Base-by-base conservation (phyloP, 164 flowering plant species). In the Nelumbo lutea region DNA sequence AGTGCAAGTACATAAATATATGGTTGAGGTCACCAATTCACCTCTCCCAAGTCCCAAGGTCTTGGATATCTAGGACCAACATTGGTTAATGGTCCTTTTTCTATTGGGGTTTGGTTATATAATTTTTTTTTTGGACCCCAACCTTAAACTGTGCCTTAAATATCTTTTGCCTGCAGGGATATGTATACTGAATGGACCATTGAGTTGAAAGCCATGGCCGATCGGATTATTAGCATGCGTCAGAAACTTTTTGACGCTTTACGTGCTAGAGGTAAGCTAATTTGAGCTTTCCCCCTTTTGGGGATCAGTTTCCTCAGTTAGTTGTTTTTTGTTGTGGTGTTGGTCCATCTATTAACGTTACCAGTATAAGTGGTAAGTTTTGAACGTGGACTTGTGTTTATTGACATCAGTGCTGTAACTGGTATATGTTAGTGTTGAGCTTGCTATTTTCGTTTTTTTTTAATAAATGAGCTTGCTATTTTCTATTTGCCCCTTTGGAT, bases 181-280 rank as follows among this genome's bases (percentile, higher is more conserved):
- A 55, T 93, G 88, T 93, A 64, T 77, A 79, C 86, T 65, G 96
- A 91, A 71, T 96, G 99, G 99, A 93, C 96, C 27, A 27, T 91
- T 68, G 99, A 96, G 78, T 77, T 93, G 88, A 96, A 96, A 80
- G 95, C 87, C 64, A 96, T 96, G 99, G 97, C 98, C 67, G 99
- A 93, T 64, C 89, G 98, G 50, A 96, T 96, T 45, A 93, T 93
- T 69, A 89, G 86, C 81, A 93, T 96, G 97, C 90, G 98, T 13
- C 82, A 83, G 68, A 76, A 84, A 65, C 88, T 96, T 3, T 96
- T 81, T 79, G 96, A 90, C 70, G 95, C 98, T 65, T 71, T 96
- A 67, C 79, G 76, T 41, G 82, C 86, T 64, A 85, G 84, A 82
- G 98, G 99, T 96, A 70, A 59, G 63, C 50, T 15, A 13, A 27